Evolutionary conservation across 2,329 filamentous ascomycete genomes (phyloP), one percentile per base, ranked within the genome.

Genomic region (Ascochyta pisi): DNA sequence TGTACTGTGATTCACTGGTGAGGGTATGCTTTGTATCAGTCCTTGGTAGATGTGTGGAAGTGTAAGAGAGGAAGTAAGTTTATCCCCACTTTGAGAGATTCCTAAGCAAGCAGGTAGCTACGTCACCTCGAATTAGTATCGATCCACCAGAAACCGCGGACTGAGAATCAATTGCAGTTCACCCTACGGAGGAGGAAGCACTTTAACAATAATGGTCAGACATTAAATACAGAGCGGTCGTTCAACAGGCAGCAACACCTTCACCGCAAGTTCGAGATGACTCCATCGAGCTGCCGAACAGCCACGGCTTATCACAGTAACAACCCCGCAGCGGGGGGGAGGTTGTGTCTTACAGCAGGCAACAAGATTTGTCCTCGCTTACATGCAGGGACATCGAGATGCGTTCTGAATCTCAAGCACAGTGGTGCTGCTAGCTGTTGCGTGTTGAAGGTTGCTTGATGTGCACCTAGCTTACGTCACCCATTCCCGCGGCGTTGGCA

Each of bases 91-190:
- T 6, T 3, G 41, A 19, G n/a, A 34, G 15, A 47, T 53, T 37
- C 13, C 35, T 55, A 50, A 50, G 52, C 52, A 44, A 34, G 51
- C 29, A 54, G 45, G 33, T 35, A 26, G 29, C 52, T 55, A 55
- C 52, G 52, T 55, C 52, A 55, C 41, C 13, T 37, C 15, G 23
- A 45, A 29, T 38, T 24, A 43, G 31, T 49, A 33, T 13, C 13
- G 44, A 44, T 54, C 26, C 45, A 35, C 31, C 12, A 38, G 13
- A 24, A 35, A 19, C 35, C 22, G 22, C 35, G 29, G n/a, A 13
- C 7, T 33, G n/a, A 24, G 2, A 3, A 13, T 6, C 23, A 33
- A 40, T 8, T 13, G 29, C 27, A 31, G 26, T 4, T 26, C 22
- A n/a, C 15, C 5, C 16, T 7, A 38, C 2, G 6, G 4, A 10